Evolutionary conservation across 2,329 filamentous ascomycete species (phyloP), one percentile per base, ranked within the genome.

Genomic region (Penicillium fuscoglaucum): DNA sequence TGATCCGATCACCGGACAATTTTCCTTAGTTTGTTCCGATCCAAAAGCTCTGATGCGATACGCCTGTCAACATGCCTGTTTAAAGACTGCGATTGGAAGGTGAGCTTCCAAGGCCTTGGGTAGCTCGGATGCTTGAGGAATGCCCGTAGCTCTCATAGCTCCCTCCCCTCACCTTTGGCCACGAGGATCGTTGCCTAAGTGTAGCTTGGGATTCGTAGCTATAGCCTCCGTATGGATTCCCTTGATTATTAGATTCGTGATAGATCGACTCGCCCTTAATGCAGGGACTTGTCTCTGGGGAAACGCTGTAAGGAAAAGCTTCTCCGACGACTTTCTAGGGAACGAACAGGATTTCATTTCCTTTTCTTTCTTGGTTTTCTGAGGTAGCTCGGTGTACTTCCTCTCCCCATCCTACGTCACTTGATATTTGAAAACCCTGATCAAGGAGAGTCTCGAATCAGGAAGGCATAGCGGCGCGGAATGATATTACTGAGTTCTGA

Each of bases 1-100:
- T 58, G 56, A 55, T 58, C 26, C 13, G 52, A 58, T 58, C 56
- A 58, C 56, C 55, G 55, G 50, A 53, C 43, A 54, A 43, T 57
- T 48, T 37, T 29, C 35, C 55, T 47, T 17, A 40, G 19, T 43
- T 54, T 17, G 50, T 24, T 43, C n/a, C 10, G 2, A 28, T 19
- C 29, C 26, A 43, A 48, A 28, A 48, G 35, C 29, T 48, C 21
- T 17, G 26, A 28, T 37, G 50, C 26, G 43, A 48, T 21, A 57
- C 43, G 55, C 21, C 37, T 17, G 55, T 43, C 43, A 54, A 57
- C 55, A 57, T 57, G 55, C 55, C 55, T 57, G 50, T 4, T 48
- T 40, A 28, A 13, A 33, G 17, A 35, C 43, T 37, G 41, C 50
- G 35, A 57, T 57, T 57, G 55, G 55, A 48, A 48, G 50, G 15